Base-by-base conservation (phyloP, 371 early-diverging fungal species). In the Neoconidiobolus thromboides region DNA sequence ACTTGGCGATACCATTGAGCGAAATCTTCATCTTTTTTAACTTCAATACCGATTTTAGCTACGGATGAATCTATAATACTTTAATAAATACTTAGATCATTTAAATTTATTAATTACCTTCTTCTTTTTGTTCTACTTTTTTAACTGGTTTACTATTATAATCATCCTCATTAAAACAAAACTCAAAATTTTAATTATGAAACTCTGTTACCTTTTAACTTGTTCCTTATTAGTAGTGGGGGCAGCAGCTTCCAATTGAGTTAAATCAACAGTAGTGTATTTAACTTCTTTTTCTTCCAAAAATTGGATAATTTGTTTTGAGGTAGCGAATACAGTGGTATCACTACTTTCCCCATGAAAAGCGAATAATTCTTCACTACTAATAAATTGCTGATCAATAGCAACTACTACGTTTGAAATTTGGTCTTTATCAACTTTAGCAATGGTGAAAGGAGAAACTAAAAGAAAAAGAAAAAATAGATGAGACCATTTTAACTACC, bases 1-100 rank as follows among this genome's bases (percentile, higher is more conserved):
- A 91, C 91, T 73, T 94, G 93, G 67, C 81, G 81, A 71, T 96
- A 96, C 96, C 96, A 98, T 58, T 71, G 77, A 55, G 95, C 73
- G 71, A 96, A 95, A 69, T 96, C 93, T 44, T 78, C 92, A 55
- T 86, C 84, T 80, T 99, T 98, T 69, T 83, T 86, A 60, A 76
- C 82, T 60, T 89, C 88, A 57, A 99, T 80, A 58, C 99, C 98
- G 75, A 96, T 90, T 70, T 87, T 61, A 47, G 43, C 44, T 14
- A 38, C 43, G 43, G n/a, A 48, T 26, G 48, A 14, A n/a, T 52
- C 53, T 36, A 38, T 10, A 15, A 14, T n/a, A 37, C 3, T 38
- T 36, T 4, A 54, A 36, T 49, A 49, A 49, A 49, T 12, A 37
- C 7, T 38, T 14, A 6, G 9, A 54, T 38, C 15, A 41, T 3